phyloP scores from a whole-genome alignment of 2,329 filamentous ascomycete species.

The Neocucurbitaria cava region DNA sequence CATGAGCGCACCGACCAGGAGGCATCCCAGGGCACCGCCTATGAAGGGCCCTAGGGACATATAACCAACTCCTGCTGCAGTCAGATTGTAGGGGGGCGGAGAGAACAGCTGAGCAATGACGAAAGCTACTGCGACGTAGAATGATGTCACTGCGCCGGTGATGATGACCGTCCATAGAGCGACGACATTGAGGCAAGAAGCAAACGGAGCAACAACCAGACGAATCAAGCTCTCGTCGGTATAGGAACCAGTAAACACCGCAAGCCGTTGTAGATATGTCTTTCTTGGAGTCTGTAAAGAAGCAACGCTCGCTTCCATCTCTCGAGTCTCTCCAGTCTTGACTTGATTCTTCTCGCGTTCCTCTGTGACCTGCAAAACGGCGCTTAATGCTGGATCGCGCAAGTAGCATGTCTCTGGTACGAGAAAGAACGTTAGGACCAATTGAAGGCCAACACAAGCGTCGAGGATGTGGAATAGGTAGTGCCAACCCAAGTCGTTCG shows the following conservation, averaged over 20 bases:
- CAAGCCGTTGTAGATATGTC: slow-evolving; percentile 40
- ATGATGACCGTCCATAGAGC: slow-evolving; percentile 59
- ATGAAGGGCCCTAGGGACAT: background rate
- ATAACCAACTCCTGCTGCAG: background rate
- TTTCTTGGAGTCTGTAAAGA: slow-evolving; percentile 32
- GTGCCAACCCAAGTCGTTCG: slow-evolving; percentile 37
- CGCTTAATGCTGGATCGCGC: slow-evolving; percentile 32
- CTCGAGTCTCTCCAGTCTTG: background rate
- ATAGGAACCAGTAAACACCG: slow-evolving; percentile 46
- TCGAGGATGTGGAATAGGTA: slow-evolving; percentile 55
- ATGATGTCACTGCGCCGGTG: slow-evolving; percentile 49
- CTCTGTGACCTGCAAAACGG: slow-evolving; percentile 6
- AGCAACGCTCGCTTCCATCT: background rate
- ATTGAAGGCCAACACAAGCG: slow-evolving; percentile 53
- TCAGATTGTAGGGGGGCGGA: background rate
- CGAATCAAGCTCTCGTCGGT: slow-evolving; percentile 45
- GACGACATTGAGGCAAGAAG: slow-evolving; percentile 58
- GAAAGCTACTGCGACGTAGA: background rate
- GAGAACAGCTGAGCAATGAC: background rate
- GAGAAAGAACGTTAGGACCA: slow-evolving; percentile 54
- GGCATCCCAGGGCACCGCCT: background rate
- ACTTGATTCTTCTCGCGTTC: slow-evolving; percentile 7
- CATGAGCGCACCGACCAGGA: background rate
- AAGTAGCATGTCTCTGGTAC: slow-evolving; percentile 59
- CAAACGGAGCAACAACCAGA: slow-evolving; percentile 51